A percentile compares a stretch with the other conserved stretches of the same genome.
These are phyloP conservation scores for Coelastrella sp. DNA, from an alignment of 139 green algal genomes.

Conservation along the genomic window DNA sequence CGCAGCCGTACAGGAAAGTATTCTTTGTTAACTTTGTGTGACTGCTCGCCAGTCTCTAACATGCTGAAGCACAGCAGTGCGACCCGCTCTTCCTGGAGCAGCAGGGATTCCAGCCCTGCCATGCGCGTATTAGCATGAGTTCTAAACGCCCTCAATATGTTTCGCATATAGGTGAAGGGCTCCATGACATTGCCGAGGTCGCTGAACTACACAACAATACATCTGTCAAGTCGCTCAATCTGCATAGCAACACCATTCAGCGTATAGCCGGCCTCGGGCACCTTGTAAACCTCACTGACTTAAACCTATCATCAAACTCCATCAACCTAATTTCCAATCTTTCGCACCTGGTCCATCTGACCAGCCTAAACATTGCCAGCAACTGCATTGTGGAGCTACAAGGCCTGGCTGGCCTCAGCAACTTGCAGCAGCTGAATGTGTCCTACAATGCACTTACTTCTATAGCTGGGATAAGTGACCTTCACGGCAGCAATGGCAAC, in stretches of 20 bases:
- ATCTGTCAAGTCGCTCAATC: constrained; percentile 40
- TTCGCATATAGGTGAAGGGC: constrained; percentile 57
- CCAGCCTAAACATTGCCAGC: constrained; percentile 77
- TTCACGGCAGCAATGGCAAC: constrained; percentile 51
- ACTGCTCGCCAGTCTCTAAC: background rate
- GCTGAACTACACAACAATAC: constrained; percentile 54
- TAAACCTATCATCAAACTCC: constrained; percentile 83
- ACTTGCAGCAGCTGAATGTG: constrained; percentile 65
- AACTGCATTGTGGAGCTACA: constrained; percentile 66
- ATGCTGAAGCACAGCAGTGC: background rate
- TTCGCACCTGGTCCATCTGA: constrained; percentile 58
- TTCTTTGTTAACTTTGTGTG: background rate
- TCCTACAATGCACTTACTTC: constrained; percentile 74
- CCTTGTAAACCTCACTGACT: constrained; percentile 54
- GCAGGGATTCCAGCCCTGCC: background rate
- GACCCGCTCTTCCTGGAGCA: background rate
- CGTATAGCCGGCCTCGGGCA: constrained; percentile 58
- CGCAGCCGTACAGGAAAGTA: background rate
- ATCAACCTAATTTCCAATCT: constrained; percentile 52
- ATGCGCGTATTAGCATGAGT: background rate
- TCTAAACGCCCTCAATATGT: background rate
- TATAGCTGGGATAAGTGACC: constrained; percentile 50
- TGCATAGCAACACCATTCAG: constrained; percentile 78
- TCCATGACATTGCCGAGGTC: constrained; percentile 53
- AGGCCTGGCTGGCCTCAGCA: constrained; percentile 57